Base-by-base conservation (phyloP, 495 filamentous ascomycete species). In the Neurospora tetrasperma region DNA sequence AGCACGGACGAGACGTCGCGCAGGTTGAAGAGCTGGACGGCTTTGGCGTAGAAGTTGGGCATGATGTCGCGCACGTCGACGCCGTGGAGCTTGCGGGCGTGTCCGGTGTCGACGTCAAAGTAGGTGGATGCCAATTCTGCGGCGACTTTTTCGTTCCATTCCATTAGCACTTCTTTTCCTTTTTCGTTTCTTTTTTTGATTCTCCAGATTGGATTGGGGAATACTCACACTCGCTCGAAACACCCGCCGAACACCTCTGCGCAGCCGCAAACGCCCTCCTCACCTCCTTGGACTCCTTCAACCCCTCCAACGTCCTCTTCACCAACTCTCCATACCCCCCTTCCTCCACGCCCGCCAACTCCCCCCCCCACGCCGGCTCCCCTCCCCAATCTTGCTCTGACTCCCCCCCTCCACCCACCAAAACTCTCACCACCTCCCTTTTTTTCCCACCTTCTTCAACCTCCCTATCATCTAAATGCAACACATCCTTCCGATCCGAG, bases 1-100 rank as follows among this genome's bases (percentile, higher is more conserved):
- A 79, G 75, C 38, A 73, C 69, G 9, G 46, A 31, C 0, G 70
- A 27, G 18, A 43, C 42, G 72, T 79, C 78, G 27, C 74, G 74
- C 71, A 80, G 68, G 73, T 80, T 80, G 77, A 80, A 80, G 74
- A 80, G 73, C 9, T 71, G 70, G 43, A 76, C 54, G 11, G 77
- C 76, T 68, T 80, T 78, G 54, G 73, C 44, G 70, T 74, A 76
- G 73, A 80, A 79, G 73, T 80, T 74, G 73, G 78, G 78, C 31
- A 80, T 71, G 70, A 80, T 80, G 39, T 80, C 77, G 75, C 72
- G 72, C 35, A 79, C 77, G 59, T 75, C 78, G 40, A 79, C 72
- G 71, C 78, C 78, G 72, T 73, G 46, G 31, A 73, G 41, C 44
- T 80, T 80, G 71, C 78, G 78, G 16, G 75, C 78, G 71, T 80